Evolutionary conservation across 306 rosid species (phyloP).

Genomic region (Ochetophila trinervis): DNA sequence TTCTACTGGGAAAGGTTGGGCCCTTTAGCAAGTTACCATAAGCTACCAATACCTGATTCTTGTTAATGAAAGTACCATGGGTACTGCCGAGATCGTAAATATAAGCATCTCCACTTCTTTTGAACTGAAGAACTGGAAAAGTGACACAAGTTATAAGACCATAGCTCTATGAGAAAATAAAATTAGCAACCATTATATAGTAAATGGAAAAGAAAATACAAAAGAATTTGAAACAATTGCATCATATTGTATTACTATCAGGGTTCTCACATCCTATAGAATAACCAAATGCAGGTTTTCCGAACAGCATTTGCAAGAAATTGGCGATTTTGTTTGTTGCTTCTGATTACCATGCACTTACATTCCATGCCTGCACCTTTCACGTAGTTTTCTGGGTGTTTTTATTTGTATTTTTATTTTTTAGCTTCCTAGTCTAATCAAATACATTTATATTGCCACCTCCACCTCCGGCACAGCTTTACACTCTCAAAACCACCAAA

Average conservation of each 20-base stretch:
- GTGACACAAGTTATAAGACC: slow-evolving; percentile 16
- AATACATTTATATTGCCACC: no score
- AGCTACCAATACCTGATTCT: slow-evolving; percentile 70
- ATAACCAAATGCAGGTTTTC: neutral
- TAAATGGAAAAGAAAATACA: no score
- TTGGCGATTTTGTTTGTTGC: neutral
- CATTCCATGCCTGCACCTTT: no score
- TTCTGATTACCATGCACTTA: no score
- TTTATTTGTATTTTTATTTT: no score
- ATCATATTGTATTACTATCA: no score
- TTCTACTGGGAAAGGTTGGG: neutral
- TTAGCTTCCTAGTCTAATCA: no score
- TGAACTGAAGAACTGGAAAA: slow-evolving; percentile 75
- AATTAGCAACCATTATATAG: no score
- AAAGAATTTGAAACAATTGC: neutral
- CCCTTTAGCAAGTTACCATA: no score
- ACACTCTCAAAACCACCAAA: no score
- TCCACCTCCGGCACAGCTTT: no score
- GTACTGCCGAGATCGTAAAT: slow-evolving; percentile 94
- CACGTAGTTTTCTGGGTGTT: no score
- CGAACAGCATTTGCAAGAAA: neutral
- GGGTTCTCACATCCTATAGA: neutral
- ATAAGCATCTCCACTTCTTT: slow-evolving; percentile 77
- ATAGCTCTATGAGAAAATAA: slow-evolving; percentile 18
- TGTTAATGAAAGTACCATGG: slow-evolving; percentile 85